A percentile compares a stretch with the other conserved stretches of the same genome.
Conservation (phyloP, 345 rosid species). For the Populus euphratica region DNA sequence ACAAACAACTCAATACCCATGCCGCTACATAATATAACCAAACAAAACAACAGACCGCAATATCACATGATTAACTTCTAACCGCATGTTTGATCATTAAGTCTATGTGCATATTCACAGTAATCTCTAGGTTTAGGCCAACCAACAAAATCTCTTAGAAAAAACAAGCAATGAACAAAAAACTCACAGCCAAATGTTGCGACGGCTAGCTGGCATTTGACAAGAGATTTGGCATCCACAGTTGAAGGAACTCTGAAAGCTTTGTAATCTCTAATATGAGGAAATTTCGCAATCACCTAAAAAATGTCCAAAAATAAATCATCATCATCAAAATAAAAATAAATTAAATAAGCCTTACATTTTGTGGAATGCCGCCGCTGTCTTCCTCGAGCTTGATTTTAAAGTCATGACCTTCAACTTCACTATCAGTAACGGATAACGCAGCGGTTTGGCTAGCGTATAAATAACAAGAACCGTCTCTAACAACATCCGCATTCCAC, state of each 20-base stretch:
- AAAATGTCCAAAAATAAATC: constrained; percentile 8
- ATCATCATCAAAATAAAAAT: not conserved
- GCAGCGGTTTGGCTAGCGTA: constrained; percentile 62
- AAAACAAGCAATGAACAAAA: constrained; percentile 4
- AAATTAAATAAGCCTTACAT: constrained; percentile 28
- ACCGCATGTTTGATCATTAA: not conserved
- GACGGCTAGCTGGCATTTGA: constrained; percentile 78
- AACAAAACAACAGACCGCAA: not conserved
- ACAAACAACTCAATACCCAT: not conserved
- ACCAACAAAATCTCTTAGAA: not conserved
- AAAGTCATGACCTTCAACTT: constrained; percentile 61
- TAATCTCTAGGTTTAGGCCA: not conserved
- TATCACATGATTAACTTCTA: not conserved
- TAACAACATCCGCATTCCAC: constrained; percentile 62
- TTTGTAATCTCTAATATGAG: constrained; percentile 63
- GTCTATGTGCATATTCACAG: not conserved
- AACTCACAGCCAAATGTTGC: constrained; percentile 53
- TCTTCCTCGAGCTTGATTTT: constrained; percentile 57
- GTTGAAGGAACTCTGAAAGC: constrained; percentile 56
- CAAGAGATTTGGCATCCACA: constrained; percentile 48
- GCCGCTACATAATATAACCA: not conserved
- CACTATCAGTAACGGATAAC: constrained; percentile 50
- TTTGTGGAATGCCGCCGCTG: constrained; percentile 44
- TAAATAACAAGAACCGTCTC: constrained; percentile 57
- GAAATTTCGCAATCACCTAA: constrained; percentile 79